These are phyloP conservation scores for Flaveria robusta DNA, from an alignment of 129 eudicot species.

Conservation along the genomic window DNA sequence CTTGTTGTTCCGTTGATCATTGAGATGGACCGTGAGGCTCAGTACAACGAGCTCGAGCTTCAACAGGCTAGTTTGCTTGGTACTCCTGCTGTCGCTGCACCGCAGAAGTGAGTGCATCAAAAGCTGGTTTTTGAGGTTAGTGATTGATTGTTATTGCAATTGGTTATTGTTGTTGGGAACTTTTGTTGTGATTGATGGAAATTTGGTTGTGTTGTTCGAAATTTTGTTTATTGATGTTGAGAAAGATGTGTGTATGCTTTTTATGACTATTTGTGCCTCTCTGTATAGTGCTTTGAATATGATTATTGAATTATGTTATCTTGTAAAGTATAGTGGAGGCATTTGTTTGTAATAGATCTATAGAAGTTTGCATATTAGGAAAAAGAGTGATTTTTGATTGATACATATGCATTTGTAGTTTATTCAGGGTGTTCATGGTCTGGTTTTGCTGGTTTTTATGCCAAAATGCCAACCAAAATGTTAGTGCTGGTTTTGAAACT, in stretches of 20 bases:
- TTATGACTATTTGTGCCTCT: not conserved
- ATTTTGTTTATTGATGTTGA: not conserved
- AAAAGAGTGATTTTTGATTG: not conserved
- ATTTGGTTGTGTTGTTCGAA: not conserved
- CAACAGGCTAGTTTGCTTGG: conserved; percentile 69
- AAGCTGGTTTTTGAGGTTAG: conserved; percentile 12
- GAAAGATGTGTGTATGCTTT: conserved; percentile 3
- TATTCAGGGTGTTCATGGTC: not conserved
- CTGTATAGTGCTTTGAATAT: no score
- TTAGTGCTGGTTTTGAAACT: not conserved
- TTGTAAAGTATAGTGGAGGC: not conserved
- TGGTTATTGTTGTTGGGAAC: not conserved
- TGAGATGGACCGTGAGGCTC: conserved; percentile 67
- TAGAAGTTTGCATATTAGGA: not conserved
- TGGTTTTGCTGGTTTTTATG: not conserved
- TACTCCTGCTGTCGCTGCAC: conserved; percentile 34
- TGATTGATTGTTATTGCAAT: not conserved
- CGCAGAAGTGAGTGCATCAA: conserved; percentile 32
- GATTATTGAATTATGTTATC: not conserved
- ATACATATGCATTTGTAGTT: not conserved
- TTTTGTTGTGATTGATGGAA: not conserved
- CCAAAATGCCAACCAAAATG: not conserved
- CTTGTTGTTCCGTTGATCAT: conserved; percentile 56
- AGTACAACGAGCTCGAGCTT: conserved; percentile 52
- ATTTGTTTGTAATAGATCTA: not conserved